These are phyloP conservation scores for Fusarium decemcellulare DNA, from an alignment of 2,329 filamentous ascomycete species.

Conservation along the genomic window DNA sequence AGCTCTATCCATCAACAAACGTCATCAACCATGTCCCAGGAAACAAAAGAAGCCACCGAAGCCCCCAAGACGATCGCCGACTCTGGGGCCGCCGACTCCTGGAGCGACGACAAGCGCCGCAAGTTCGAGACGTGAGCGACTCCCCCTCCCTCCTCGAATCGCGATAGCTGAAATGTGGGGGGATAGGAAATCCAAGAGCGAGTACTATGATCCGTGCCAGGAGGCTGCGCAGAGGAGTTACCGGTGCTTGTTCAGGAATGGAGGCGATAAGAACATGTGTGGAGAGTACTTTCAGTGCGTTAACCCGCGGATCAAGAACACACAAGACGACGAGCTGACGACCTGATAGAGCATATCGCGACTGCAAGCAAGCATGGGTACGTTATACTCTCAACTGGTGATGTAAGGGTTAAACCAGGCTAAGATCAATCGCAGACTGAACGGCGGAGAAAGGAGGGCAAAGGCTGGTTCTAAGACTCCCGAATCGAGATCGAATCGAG, in stretches of 20 bases:
- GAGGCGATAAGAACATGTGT: slow-evolving; percentile 90
- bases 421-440: slow-evolving; percentile 46
- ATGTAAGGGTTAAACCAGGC: neutral
- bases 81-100: slow-evolving; percentile 56
- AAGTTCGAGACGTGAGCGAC: slow-evolving; percentile 74
- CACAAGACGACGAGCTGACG: slow-evolving; percentile 32
- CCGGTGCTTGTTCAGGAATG: slow-evolving; percentile 89
- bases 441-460: slow-evolving; percentile 50
- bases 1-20: slow-evolving; percentile 12
- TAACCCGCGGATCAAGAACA: neutral
- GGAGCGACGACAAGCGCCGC: slow-evolving; percentile 71
- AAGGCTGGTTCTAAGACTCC: slow-evolving; percentile 42
- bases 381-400: neutral
- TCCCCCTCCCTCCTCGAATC: neutral
- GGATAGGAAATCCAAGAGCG: slow-evolving; percentile 85
- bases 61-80: slow-evolving; percentile 24
- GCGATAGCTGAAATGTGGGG: slow-evolving; percentile 17
- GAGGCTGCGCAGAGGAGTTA: slow-evolving; percentile 90
- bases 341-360: slow-evolving; percentile 83
- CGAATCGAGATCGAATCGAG: neutral
- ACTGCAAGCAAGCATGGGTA: slow-evolving; percentile 97
- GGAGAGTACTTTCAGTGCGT: slow-evolving; percentile 94
- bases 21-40: slow-evolving; percentile 36
- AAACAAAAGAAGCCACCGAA: slow-evolving; percentile 23
- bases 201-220: slow-evolving; percentile 96